These are phyloP conservation scores for Whalleya microplaca DNA, from an alignment of 2,329 filamentous ascomycete species.

Conservation along the genomic window DNA sequence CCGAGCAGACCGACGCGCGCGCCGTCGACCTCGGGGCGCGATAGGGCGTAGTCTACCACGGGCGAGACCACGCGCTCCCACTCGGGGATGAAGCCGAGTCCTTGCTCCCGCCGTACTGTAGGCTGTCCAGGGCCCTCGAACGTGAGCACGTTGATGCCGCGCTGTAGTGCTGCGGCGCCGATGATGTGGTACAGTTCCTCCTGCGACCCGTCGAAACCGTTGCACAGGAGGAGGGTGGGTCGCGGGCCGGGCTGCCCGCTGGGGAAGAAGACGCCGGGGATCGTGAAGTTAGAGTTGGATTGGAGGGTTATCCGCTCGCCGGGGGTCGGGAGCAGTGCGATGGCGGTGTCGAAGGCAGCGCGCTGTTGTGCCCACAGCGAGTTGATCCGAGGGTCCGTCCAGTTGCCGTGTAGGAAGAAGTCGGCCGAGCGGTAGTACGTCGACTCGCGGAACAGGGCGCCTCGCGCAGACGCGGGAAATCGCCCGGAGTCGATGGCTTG, in stretches of 20 bases:
- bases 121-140: slow-evolving; percentile 22
- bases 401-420: slow-evolving; percentile 13
- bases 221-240: slow-evolving; percentile 41
- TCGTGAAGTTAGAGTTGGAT: slow-evolving; percentile 30
- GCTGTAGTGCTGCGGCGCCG: slow-evolving; percentile 32
- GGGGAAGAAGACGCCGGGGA: slow-evolving; percentile 28
- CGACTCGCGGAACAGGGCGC: slow-evolving; percentile 31
- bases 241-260: slow-evolving; percentile 16
- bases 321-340: slow-evolving; percentile 34
- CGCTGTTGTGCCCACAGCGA: slow-evolving; percentile 37
- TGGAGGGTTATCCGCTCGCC: slow-evolving; percentile 37
- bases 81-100: slow-evolving; percentile 25
- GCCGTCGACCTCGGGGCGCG: slow-evolving; percentile 15
- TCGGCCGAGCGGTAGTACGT: slow-evolving; percentile 13
- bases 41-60: slow-evolving; percentile 21
- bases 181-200: slow-evolving; percentile 42
- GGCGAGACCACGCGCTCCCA: slow-evolving; percentile 27
- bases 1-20: slow-evolving; percentile 20
- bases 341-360: slow-evolving; percentile 36
- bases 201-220: slow-evolving; percentile 42
- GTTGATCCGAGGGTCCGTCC: slow-evolving; percentile 8
- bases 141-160: slow-evolving; percentile 37
- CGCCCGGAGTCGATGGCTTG: slow-evolving; percentile 20
- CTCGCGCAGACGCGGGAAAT: slow-evolving; percentile 32
- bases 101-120: slow-evolving; percentile 22